Evolutionary conservation across 345 rosid genomes (phyloP), one percentile per base, ranked within the genome.

Genomic region (Firmiana major): DNA sequence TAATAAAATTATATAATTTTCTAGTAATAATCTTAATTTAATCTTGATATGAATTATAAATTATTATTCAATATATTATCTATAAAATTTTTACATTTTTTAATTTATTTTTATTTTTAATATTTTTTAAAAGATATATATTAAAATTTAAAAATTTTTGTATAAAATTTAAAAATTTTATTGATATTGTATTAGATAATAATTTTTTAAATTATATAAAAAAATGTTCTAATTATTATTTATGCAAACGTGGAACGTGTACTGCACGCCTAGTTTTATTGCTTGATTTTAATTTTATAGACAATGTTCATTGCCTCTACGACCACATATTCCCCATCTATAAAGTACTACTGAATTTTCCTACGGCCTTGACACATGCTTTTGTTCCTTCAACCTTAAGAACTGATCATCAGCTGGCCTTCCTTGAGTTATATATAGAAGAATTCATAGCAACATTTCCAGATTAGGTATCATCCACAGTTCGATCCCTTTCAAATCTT

Each of bases 301-400:
- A 46, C 21, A 45, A 45, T 75, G 62, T 51, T 38, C 60, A 10
- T 46, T 45, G 3, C 9, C 21, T 60, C 38, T 78, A 36, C 19
- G 51, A 43, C 71, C 58, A 3, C 34, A 11, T 34, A 24, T 57
- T 69, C 58, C 21, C 21, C 48, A n/a, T 79, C 79, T 79, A 82
- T 84, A 79, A 77, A 82, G 73, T 16, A 77, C 69, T 70, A 34
- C 38, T 7, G 7, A 40, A 8, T 77, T 72, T 66, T 24, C 53
- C 19, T n/a, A 13, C 48, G 22, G 24, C 51, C 76, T 31, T 1
- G 21, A 51, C 63, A 63, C 76, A 69, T 53, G 57, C 55, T 38
- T 48, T 9, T 63, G 53, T 10, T 63, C 69, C 70, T 76, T 76
- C 51, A 49, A 42, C 73, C 71, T 36, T 17, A 71, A 31, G 63